Evolutionary conservation across 805 yeast genomes (phyloP), one percentile per base, ranked within the genome.

Genomic region (Yamadazyma insecticola): DNA sequence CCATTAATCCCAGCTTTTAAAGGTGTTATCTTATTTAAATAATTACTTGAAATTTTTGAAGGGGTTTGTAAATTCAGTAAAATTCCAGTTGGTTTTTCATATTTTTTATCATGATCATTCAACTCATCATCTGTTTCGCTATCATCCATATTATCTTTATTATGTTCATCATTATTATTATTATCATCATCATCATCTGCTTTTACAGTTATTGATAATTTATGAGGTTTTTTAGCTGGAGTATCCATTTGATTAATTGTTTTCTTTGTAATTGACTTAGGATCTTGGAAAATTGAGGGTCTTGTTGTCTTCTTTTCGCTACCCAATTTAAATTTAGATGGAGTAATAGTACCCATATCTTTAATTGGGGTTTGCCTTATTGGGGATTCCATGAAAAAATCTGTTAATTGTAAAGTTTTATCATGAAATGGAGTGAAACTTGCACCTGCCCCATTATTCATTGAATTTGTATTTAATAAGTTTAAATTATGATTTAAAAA

Each of bases 351-450:
- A 29, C 53, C 65, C 24, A 57, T 29, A 26, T 56, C 61, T 33
- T 53, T 60, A 9, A 53, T 36, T 9, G 70, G 67, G 2, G 64
- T 50, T 21, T 51, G 52, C 17, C 55, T 44, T 23, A 63, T 60
- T 11, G 71, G 71, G n/a, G 65, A 54, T 32, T 65, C 71, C 55
- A 62, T 63, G 43, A 63, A 64, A 30, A 65, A 64, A 40, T 65
- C 71, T 5, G 64, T 47, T 25, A 64, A 44, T 35, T 60, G 70
- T 35, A 62, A 47, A 3, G 67, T 52, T 41, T 60, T 63, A 33
- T 64, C 70, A 39, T 60, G 64, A 37, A 57, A 60, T 3, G 71
- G 71, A n/a, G 71, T 65, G 35, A 63, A 37, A 1, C 36, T 28
- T 2, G 33, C 16, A 8, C 11, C 19, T 11, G 6, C 12, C 6